phyloP scores from a whole-genome alignment of 2,329 filamentous ascomycete genomes.

The Pyricularia sp. region DNA sequence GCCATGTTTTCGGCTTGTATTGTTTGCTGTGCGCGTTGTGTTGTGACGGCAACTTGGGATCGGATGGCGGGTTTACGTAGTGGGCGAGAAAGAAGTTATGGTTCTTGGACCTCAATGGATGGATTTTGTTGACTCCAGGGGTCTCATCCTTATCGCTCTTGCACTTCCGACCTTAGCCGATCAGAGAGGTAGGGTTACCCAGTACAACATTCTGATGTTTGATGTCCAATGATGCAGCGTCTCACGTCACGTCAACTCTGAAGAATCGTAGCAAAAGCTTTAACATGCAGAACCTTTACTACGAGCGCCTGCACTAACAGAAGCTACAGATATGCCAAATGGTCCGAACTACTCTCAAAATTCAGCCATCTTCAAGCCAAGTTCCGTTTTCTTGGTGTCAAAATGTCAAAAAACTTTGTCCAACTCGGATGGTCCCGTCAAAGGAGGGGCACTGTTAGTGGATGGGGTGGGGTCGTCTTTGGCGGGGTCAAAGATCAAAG shows the following conservation, averaged over 20 bases:
- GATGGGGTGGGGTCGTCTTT: neutral
- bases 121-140: neutral
- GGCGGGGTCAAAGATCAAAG: neutral
- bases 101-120: neutral
- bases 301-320: neutral
- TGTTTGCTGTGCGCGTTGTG: neutral
- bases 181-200: neutral
- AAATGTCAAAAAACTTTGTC: neutral
- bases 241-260: neutral
- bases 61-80: neutral
- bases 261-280: neutral
- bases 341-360: neutral
- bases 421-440: neutral
- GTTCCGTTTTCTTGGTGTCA: neutral
- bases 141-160: neutral
- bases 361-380: neutral
- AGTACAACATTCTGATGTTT: neutral
- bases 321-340: neutral
- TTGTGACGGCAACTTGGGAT: neutral
- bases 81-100: neutral
- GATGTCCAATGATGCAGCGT: neutral
- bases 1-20: constrained; percentile 32
- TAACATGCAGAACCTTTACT: neutral
- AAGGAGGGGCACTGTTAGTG: neutral
- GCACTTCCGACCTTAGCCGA: neutral